Evolutionary conservation across 305 asterid species (phyloP), one percentile per base, ranked within the genome.

Genomic region (Plantago rigida): DNA sequence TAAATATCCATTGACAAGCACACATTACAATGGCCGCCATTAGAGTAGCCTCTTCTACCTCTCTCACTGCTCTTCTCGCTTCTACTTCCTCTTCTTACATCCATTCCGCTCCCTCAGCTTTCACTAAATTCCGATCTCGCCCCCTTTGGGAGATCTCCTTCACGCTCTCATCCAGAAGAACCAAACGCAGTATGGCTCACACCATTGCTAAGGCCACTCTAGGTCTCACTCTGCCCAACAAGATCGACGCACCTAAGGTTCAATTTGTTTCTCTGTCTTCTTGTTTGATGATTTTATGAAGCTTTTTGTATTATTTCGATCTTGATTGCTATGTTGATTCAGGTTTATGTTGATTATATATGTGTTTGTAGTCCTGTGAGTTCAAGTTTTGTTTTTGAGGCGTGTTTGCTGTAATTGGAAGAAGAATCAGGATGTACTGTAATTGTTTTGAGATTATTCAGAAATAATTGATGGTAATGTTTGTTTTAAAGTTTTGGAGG

Each of bases 141-240:
- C 74, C 71, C 9, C 7, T 60, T 19, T 45, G 58, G 71, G 62
- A 47, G 22, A 51, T 77, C 60, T 72, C 80, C 13, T 63, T 69
- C 47, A 42, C 68, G 3, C 17, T 56, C 31, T 60, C 69, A 10
- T 67, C 73, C 54, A 62, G 64, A 72, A 28, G 76, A 72, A 28
- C 76, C 8, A 71, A 31, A 59, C 82, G 82, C 12, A 31, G 7
- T 31, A 84, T 86, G 97, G 83, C 91, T 63, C 86, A 86, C 67
- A 75, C 89, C 54, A 71, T 82, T 68, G 84, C 96, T 60, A 77
- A 79, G 68, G 94, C 89, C 77, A 81, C 93, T 60, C 99, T 92
- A 36, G 99, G 99, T 75, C 93, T 92, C 60, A 88, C 99, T 66
- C 69, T 74, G 15, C 74, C 95, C 14, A 84, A 75, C 53, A 77